Base-by-base conservation (phyloP, 805 yeast species). In the Barnettozyma wickerhamii region DNA sequence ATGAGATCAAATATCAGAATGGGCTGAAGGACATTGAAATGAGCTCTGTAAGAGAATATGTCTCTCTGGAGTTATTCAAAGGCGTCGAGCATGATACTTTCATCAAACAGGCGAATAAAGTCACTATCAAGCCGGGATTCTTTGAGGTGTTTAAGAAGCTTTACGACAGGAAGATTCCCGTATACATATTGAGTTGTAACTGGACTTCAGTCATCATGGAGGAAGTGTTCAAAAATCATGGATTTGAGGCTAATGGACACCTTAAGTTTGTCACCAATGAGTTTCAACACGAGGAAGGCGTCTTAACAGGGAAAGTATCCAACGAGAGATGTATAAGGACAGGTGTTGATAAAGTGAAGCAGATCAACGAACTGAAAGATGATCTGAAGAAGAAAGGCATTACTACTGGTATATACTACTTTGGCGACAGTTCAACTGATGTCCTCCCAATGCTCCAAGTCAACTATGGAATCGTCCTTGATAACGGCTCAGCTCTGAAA, bases 381-480 rank as follows among this genome's bases (percentile, higher is more conserved):
- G 45, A 62, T 1, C 31, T 48, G 14, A 19, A 48, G 6, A 36
- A 62, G 9, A 35, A 39, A 5, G 41, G 34, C 7, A 41, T 30
- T 18, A 41, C 47, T 14, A 56, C 49, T 15, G 48, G 50, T 1
- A 37, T 68, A 1, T 56, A 68, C 18, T 81, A 79, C 50, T 62
- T 79, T 13, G 88, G 88, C 1, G 88, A 81, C 49, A 77, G 84
- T 41, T 52, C 72, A 0, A 79, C 84, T 0, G 88, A 81, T 60
- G 58, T 77, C 4, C 53, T 77, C 27, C 66, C 79, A 1, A 59
- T 80, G 56, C 42, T 74, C 10, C 65, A 63, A 28, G 72, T 75
- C 2, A 69, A 70, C 43, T 47, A 55, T 14, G 83, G 81, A 0
- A 56, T 78, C 4, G 63, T 73, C 1, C 63, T 80, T 37, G 63